Evolutionary conservation across 208 protist genomes (phyloP).

Genomic region (Trypanosoma boissoni): DNA sequence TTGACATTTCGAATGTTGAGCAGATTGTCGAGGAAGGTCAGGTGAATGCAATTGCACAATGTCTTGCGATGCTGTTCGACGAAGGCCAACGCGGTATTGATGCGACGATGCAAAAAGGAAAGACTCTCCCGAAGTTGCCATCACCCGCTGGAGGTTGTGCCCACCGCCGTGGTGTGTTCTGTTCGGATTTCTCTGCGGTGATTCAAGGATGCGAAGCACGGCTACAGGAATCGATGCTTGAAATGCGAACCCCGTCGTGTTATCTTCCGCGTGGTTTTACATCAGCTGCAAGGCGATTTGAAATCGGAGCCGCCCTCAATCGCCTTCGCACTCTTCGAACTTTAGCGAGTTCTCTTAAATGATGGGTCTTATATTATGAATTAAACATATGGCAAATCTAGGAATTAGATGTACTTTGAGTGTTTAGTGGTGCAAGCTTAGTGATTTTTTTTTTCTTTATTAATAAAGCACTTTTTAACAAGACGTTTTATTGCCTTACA

Average conservation of each 20-base stretch:
- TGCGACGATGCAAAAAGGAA: slow-evolving; percentile 12
- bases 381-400: no score
- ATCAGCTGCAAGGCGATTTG: slow-evolving; percentile 65
- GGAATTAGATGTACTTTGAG: no score
- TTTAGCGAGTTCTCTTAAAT: slow-evolving; percentile 11
- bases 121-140: slow-evolving; percentile 11
- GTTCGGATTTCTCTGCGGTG: slow-evolving; percentile 29
- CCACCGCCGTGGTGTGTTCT: slow-evolving; percentile 6
- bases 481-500: no score
- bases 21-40: slow-evolving; percentile 92
- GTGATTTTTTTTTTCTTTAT: no score
- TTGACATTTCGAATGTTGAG: slow-evolving; percentile 81
- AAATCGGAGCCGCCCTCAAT: slow-evolving; percentile 89
- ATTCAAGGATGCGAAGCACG: slow-evolving; percentile 38
- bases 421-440: no score
- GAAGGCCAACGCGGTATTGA: slow-evolving; percentile 17
- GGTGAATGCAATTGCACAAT: slow-evolving; percentile 81
- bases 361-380: no score
- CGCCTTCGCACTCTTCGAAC: slow-evolving; percentile 71
- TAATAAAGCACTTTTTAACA: no score
- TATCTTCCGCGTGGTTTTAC: slow-evolving; percentile 72
- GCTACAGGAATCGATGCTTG: slow-evolving; percentile 43
- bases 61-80: slow-evolving; percentile 67
- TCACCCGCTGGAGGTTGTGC: neutral
- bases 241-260: slow-evolving; percentile 58